These are phyloP conservation scores for Leccinum fuscescens DNA, from an alignment of 1,284 basidiomycete species.

Conservation along the genomic window DNA sequence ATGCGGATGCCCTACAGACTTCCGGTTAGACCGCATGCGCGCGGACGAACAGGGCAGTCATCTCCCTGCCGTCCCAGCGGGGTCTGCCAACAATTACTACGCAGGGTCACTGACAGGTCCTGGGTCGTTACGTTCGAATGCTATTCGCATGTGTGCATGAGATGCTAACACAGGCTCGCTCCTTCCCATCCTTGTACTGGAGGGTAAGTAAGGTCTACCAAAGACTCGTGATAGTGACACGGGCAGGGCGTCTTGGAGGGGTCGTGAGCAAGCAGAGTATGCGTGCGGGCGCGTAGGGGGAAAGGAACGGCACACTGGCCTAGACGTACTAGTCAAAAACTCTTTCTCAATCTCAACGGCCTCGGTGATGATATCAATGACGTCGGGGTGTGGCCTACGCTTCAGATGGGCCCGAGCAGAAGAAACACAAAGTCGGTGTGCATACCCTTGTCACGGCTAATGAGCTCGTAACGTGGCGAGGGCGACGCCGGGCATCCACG, in stretches of 20 bases:
- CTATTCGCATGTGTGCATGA: no score
- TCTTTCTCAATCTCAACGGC: conserved; percentile 85
- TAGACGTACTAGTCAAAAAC: conserved; percentile 66
- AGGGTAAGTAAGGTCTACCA: no score
- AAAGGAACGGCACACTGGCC: background rate
- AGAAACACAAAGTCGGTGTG: conserved; percentile 98
- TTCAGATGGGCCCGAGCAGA: conserved; percentile 81
- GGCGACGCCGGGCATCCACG: conserved; percentile 97
- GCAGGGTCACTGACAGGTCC: no score
- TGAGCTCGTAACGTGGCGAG: conserved; percentile 90
- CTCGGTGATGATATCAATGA: conserved; percentile 77
- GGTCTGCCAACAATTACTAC: no score
- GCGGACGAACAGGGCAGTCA: no score
- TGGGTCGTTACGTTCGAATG: no score
- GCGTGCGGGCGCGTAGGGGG: background rate
- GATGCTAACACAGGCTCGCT: no score
- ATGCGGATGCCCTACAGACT: no score
- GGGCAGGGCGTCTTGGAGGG: conserved; percentile 60
- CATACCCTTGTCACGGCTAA: conserved; percentile 95
- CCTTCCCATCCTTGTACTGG: no score
- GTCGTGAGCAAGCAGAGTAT: background rate
- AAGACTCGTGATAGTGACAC: conserved; percentile 42
- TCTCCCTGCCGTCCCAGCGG: no score
- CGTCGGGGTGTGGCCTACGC: conserved; percentile 76
- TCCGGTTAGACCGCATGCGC: no score